Evolutionary conservation across 306 rosid species (phyloP).

Genomic region (Biancaea sappan): DNA sequence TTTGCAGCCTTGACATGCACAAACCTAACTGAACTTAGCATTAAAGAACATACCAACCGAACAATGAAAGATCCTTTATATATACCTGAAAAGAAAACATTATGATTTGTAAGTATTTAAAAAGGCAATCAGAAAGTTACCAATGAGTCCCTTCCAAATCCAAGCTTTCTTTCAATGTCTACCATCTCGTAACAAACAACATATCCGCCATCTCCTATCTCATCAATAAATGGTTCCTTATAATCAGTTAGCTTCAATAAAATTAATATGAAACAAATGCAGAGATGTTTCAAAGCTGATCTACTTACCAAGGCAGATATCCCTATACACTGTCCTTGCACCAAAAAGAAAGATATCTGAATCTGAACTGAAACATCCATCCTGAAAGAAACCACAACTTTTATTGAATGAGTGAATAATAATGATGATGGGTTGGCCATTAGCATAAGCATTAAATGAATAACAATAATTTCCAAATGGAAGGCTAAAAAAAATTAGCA

Average conservation of each 20-base stretch:
- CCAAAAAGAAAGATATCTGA: constrained; percentile 89
- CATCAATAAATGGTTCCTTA: constrained; percentile 35
- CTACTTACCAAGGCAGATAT: constrained; percentile 76
- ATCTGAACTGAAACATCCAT: constrained; percentile 83
- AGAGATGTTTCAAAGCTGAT: constrained; percentile 3
- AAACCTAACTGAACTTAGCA: constrained; percentile 24
- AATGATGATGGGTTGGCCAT: constrained; percentile 25
- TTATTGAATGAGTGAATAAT: constrained; percentile 24
- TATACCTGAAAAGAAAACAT: constrained; percentile 12
- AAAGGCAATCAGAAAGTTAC: constrained; percentile 44
- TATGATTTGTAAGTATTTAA: constrained; percentile 17
- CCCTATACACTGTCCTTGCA: constrained; percentile 79
- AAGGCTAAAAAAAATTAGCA: background rate
- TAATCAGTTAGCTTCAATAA: constrained; percentile 20
- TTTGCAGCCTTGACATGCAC: constrained; percentile 15
- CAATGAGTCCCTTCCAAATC: constrained; percentile 85
- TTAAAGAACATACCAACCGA: background rate
- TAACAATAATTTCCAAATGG: constrained; percentile 20
- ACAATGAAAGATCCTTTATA: constrained; percentile 10
- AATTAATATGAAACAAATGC: background rate
- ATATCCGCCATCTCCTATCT: constrained; percentile 74
- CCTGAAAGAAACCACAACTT: constrained; percentile 46
- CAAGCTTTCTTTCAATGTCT: constrained; percentile 71
- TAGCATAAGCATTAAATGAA: constrained; percentile 22
- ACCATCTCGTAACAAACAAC: constrained; percentile 77